phyloP scores from a whole-genome alignment of 2,329 filamentous ascomycete genomes.

The Thielaviopsis ethacetica region DNA sequence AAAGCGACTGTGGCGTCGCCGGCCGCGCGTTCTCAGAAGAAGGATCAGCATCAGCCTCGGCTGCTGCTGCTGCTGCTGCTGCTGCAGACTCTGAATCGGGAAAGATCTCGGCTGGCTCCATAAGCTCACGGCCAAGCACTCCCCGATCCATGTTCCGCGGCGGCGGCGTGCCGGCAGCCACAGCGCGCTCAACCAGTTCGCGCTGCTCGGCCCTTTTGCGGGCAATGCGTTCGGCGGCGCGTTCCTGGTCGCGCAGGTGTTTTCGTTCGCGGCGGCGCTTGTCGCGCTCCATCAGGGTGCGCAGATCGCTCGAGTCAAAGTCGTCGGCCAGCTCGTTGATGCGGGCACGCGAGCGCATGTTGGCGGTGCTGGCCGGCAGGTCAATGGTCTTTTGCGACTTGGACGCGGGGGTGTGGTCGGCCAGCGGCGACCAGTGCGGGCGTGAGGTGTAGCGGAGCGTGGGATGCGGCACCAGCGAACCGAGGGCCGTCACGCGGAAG shows the following conservation, averaged over 20 bases:
- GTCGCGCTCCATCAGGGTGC: slow-evolving; percentile 84
- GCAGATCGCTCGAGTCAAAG: slow-evolving; percentile 66
- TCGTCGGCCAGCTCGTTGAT: slow-evolving; percentile 65
- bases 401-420: slow-evolving; percentile 29
- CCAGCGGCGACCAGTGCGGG: slow-evolving; percentile 37
- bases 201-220: slow-evolving; percentile 8
- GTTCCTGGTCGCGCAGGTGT: slow-evolving; percentile 49
- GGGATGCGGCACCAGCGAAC: slow-evolving; percentile 71
- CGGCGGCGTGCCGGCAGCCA: not conserved
- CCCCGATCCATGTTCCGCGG: slow-evolving; percentile 10
- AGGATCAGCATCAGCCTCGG: not conserved
- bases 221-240: slow-evolving; percentile 31
- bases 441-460: slow-evolving; percentile 60
- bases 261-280: slow-evolving; percentile 63
- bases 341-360: slow-evolving; percentile 44
- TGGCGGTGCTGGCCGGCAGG: slow-evolving; percentile 41
- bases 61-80: not conserved
- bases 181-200: not conserved
- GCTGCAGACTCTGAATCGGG: not conserved
- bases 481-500: slow-evolving; percentile 66
- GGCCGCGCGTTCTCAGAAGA: not conserved
- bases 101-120: slow-evolving; percentile 9
- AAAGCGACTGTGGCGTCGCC: not conserved
- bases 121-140: slow-evolving; percentile 13
- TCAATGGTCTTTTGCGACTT: slow-evolving; percentile 30